Conservation (phyloP, 331 rosid genomes). For the Rosa hybrid region DNA sequence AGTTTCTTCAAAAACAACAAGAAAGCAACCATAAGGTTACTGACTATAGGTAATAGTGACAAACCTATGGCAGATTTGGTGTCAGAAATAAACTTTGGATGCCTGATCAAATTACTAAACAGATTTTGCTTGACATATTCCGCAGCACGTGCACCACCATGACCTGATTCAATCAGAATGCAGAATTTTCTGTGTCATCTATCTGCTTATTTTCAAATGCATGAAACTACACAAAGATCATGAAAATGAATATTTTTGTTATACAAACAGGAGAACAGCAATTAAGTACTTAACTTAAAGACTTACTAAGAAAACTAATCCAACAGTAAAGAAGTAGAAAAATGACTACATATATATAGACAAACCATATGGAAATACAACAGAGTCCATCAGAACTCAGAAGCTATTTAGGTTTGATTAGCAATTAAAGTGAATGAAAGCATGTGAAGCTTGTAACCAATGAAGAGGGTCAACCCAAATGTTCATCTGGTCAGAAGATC, state of each 20-base stretch:
- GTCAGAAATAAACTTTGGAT: conserved; percentile 93
- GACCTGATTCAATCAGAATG: conserved; percentile 59
- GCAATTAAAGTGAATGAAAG: not conserved
- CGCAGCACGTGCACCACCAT: conserved; percentile 96
- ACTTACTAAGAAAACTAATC: not conserved
- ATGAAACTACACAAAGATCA: not conserved
- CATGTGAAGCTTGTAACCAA: not conserved
- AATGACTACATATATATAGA: not conserved
- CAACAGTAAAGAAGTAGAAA: not conserved
- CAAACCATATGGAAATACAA: not conserved
- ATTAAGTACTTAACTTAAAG: not conserved
- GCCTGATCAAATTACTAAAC: conserved; percentile 84
- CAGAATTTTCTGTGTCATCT: conserved; percentile 9
- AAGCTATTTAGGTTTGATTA: not conserved
- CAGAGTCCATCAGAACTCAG: not conserved
- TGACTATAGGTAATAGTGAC: conserved; percentile 10
- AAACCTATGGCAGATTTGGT: conserved; percentile 91
- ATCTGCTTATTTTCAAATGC: conserved; percentile 10
- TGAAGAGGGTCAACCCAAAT: not conserved
- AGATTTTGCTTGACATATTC: conserved; percentile 94
- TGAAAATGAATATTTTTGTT: not conserved
- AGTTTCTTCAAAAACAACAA: conserved; percentile 10
- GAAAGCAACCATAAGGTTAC: not conserved
- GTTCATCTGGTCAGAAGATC: conserved; percentile 1
- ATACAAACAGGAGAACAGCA: not conserved